Evolutionary conservation across 2,329 filamentous ascomycete species (phyloP), one percentile per base, ranked within the genome.

Genomic region (Calonectria multiphialidica): DNA sequence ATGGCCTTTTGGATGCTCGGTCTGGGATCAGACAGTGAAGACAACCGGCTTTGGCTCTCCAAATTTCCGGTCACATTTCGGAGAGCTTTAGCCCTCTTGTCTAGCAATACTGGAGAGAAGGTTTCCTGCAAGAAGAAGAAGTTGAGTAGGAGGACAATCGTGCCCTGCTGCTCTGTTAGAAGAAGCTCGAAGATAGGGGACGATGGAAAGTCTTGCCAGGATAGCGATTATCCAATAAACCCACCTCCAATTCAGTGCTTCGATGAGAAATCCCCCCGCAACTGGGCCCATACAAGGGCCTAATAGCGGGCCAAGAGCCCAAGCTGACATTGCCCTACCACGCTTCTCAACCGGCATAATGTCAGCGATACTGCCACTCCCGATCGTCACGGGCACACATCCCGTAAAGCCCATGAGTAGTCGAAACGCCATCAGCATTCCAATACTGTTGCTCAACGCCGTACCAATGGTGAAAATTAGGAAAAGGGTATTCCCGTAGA

Each of bases 311-410:
- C 90, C 89, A 83, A 92, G 87, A 0, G 90, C 89, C 81, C 93
- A 94, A 1, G 89, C 87, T 0, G 92, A 89, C 82, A 93, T 91
- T 2, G 92, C 92, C 9, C 88, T 88, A 3, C 91, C 92, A 61
- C 92, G 86, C 73, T 92, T 81, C 44, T 89, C 87, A 0, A 91
- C 85, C 0, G 87, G 83, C 83, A 88, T 93, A 45, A 94, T 87
- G 82, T 94, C 93, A 18, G 88, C 89, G 13, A 94, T 82, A 0
- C 93, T 91, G 8, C 92, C 92, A 15, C 91, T 91, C 0, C 91
- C 92, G 77, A 92, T 92, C 1, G 91, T 93, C 4, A 94, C 85
- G 1, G 92, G 91, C 0, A 91, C 91, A 0, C 88, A 88, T 5
- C 89, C 90, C 69, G 90, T 90, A 61, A 92, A 86, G 0, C 89